Evolutionary conservation across 306 rosid species (phyloP), one percentile per base, ranked within the genome.

Genomic region (Malus fusca): DNA sequence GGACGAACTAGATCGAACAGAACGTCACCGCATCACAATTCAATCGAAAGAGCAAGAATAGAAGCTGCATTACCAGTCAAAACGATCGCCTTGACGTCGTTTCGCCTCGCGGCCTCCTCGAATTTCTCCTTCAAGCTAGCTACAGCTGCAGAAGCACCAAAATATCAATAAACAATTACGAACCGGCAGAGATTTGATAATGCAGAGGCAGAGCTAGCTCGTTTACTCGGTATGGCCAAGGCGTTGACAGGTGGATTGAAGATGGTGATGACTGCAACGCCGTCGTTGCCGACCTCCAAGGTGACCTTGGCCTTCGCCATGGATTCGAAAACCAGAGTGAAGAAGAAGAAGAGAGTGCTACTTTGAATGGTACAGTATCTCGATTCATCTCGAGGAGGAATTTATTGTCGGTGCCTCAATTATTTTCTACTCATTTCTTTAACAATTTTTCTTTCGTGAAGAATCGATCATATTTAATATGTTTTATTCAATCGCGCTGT

Each of bases 191-290:
- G 79, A 2, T 17, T 42, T 53, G 30, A 55, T 66, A 63, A 10
- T 1, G 18, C 33, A 22, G 59, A 12, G 48, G 28, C 19, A 3
- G 65, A 55, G 66, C 90, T 75, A 35, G 91, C 96, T 80, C 22
- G 86, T 84, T 80, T 46, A 95, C 97, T 77, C 35, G 89, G 83
- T 74, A 89, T 40, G 40, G 99, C 99, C 71, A 95, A 75, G 74
- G 97, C 99, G 87, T 96, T 92, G 1, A 92, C 99, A 2, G 99
- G 99, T 68, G 97, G 99, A 69, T 96, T 92, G 65, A 80, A 84
- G 73, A 96, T 84, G 69, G 98, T 82, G 80, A 96, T 89, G 26
- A 96, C 77, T 7, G 97, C 99, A 75, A 96, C 98, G 87, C 93
- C 98, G 76, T 96, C 98, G 83, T 56, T 73, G 68, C 98, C 99